A percentile compares a stretch with the other conserved stretches of the same genome.
phyloP scores from a whole-genome alignment of 257 asterid genomes.

The Petrea volubilis region DNA sequence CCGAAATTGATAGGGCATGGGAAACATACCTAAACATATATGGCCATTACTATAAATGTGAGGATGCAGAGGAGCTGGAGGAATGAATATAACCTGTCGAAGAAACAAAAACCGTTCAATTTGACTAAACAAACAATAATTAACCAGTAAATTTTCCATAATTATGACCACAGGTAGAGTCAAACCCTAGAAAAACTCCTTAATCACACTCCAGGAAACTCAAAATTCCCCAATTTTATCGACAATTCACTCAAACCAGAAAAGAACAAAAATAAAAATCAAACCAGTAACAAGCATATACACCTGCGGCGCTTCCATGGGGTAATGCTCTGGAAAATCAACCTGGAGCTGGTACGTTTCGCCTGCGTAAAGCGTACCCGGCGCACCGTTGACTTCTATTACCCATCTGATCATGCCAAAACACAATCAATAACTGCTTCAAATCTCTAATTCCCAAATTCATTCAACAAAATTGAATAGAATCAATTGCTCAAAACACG shows the following conservation, averaged over 20 bases:
- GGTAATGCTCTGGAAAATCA: constrained; percentile 75
- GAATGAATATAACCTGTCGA: constrained; percentile 68
- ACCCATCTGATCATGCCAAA: constrained; percentile 52
- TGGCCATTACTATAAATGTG: constrained; percentile 96
- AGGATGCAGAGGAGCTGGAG: constrained; percentile 90
- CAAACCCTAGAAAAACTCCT: constrained; percentile 23
- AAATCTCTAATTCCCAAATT: not conserved
- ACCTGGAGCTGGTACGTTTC: constrained; percentile 71
- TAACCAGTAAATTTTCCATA: not conserved
- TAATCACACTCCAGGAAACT: not conserved
- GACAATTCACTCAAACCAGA: not conserved
- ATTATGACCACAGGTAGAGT: constrained; percentile 1
- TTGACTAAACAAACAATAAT: not conserved
- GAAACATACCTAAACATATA: constrained; percentile 78
- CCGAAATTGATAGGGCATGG: not conserved
- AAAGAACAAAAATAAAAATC: not conserved
- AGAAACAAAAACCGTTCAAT: constrained; percentile 2
- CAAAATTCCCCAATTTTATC: not conserved
- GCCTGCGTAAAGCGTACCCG: constrained; percentile 59
- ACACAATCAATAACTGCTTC: not conserved
- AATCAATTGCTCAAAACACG: not conserved
- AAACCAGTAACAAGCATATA: not conserved
- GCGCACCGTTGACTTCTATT: constrained; percentile 67
- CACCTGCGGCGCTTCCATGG: constrained; percentile 81
- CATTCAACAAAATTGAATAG: not conserved